Conservation (phyloP, 192 early-diverging fungal species). For the Backusella morwellensis region DNA sequence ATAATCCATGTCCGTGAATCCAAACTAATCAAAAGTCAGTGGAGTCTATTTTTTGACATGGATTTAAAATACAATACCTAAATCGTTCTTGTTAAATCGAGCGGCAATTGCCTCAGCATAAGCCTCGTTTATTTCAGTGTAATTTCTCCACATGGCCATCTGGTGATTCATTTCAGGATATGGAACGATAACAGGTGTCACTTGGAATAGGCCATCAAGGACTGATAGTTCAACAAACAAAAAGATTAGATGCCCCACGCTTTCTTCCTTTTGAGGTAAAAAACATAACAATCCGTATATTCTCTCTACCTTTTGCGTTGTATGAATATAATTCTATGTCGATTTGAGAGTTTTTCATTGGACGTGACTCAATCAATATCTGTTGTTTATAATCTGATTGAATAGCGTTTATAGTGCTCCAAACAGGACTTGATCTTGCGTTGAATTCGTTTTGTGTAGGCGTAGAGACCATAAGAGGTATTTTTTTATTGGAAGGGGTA, state of each 20-base stretch:
- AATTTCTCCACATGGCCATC: neutral
- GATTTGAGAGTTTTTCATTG: slow-evolving; percentile 3
- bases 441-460: neutral
- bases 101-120: neutral
- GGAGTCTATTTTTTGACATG: neutral
- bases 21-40: slow-evolving; percentile 8
- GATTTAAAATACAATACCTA: slow-evolving; percentile 3
- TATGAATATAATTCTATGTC: neutral
- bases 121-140: neutral
- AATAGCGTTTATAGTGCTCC: neutral
- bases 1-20: slow-evolving; percentile 6
- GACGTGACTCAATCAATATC: neutral
- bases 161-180: neutral
- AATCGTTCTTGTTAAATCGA: neutral
- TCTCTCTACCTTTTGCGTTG: neutral
- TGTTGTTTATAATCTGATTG: neutral
- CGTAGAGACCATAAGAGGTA: neutral
- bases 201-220: neutral
- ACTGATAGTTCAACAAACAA: neutral
- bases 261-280: neutral
- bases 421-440: neutral
- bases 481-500: neutral
- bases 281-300: neutral
- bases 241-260: neutral
- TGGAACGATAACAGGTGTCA: neutral